Evolutionary conservation across 1,284 basidiomycete genomes (phyloP), one percentile per base, ranked within the genome.

Genomic region (Hemileccinum hortonii): DNA sequence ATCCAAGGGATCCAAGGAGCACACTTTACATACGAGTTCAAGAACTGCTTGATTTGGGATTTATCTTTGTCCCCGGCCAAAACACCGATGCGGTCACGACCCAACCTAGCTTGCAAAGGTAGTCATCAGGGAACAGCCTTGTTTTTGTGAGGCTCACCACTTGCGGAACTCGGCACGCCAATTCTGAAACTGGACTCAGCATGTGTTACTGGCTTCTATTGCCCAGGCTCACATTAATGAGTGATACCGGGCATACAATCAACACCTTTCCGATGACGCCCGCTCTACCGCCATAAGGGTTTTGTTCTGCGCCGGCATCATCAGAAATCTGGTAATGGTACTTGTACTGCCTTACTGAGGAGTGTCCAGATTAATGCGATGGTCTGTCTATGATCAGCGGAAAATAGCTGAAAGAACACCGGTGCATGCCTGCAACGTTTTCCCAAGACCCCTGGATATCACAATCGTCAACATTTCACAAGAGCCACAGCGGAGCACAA

Each of bases 131-230:
- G 8, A 39, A 15, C 15, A 32, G 1, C 22, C 21, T 40, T 44
- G 5, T 24, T 16, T 32, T 37, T 11, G 12, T 21, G 26, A 22
- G 39, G 58, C 73, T 51, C 47, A 84, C 92, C 97, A 99, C 74
- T 98, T 98, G 61, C 87, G 79, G 63, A 99, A 95, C 71, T 99
- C 97, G 46, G 85, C 86, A 65, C 86, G 90, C 97, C 97, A 99
- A 65, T 99, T 99, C 85, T 94, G 33, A 56, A 24, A 43, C 7
- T 5, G 46, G 36, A 22, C 1, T 51, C 50, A 53, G 57, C 53
- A 41, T 37, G 39, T 42, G 22, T 58, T 39, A 12, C 50, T 36
- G 33, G 19, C 11, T 21, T 46, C 16, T 38, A 21, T 19, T 12
- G 29, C 22, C 37, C 16, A 41, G 33, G 62, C 80, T 60, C 59